Base-by-base conservation (phyloP, 202 grass and related monocot genomes). In the Panicum virgatum region DNA sequence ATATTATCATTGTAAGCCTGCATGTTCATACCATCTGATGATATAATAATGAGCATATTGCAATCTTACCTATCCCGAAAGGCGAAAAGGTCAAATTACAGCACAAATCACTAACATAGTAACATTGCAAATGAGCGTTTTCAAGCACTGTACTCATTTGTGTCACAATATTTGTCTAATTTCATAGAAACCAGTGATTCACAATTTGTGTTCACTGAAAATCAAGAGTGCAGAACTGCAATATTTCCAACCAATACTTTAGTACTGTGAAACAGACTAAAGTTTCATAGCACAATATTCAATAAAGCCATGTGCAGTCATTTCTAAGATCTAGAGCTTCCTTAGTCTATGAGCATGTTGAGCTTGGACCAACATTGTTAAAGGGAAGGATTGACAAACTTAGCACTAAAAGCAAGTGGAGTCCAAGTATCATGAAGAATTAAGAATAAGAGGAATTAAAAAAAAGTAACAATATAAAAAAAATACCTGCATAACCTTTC, bases 401-500 rank as follows among this genome's bases (percentile, higher is more conserved):
- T 68, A 68, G 50, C 42, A 84, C 20, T 43, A 69, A 79, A 74
- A 67, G 15, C 9, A 43, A 38, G 39, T 66, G 16, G 7, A 64
- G 7, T 34, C 8, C 32, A 73, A 62, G 37, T 66, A 23, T 58
- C 48, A 51, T 75, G 39, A 5, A n/a, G 32, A 66, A 29, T 40
- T 59, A 59, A 59, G 39, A 69, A 52, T 48, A 80, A 80, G 47
- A 79, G 47, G 38, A 84, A 59, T 9, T 19, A 66, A 62, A n/a
- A 7, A 18, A 4, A 56, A 42, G 36, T 85, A 52, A 83, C 29
- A 37, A 65, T 38, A 67, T 68, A 78, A 73, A 12, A 12, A 29
- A 73, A 32, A 77, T 79, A 93, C 95, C 96, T 99, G 93, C 96
- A 99, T 58, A 99, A 84, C 73, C 93, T 92, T 85, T 99, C 96